Conservation (phyloP, 2,329 filamentous ascomycete genomes). For the Tympanopsis confertula region DNA sequence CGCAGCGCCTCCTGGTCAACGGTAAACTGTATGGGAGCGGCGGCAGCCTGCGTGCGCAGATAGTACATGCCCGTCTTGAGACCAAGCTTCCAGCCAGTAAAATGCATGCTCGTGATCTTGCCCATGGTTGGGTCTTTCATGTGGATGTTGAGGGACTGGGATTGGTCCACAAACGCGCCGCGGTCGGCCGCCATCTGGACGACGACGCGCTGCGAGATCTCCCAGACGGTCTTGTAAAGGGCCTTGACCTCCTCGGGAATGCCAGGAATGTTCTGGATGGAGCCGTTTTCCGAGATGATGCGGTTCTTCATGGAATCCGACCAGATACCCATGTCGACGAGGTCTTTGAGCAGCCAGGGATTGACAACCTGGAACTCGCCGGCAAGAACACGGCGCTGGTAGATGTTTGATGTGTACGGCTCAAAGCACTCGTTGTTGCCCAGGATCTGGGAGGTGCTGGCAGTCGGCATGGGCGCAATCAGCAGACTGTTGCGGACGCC, state of each 20-base stretch:
- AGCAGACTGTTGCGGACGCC: conserved; percentile 93
- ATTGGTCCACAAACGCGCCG: conserved; percentile 97
- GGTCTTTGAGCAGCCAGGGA: conserved; percentile 94
- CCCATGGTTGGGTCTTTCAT: conserved; percentile 99
- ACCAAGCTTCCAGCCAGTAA: conserved; percentile 96
- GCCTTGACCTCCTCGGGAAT: conserved; percentile 92
- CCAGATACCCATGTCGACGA: conserved; percentile 96
- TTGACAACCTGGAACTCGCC: conserved; percentile 99
- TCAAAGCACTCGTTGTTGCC: conserved; percentile 99
- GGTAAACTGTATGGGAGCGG: conserved; percentile 95
- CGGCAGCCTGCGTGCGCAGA: conserved; percentile 91
- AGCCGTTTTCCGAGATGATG: conserved; percentile 93
- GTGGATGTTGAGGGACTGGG: conserved; percentile 97
- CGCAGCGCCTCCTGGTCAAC: conserved; percentile 93
- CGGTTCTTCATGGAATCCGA: conserved; percentile 99
- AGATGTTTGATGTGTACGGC: conserved; percentile 99
- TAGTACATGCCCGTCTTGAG: conserved; percentile 99
- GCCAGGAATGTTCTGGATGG: conserved; percentile 92
- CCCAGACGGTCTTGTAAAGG: conserved; percentile 99
- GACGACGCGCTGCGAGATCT: conserved; percentile 90
- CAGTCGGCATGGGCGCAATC: conserved; percentile 94
- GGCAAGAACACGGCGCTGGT: conserved; percentile 92
- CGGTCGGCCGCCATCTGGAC: conserved; percentile 97
- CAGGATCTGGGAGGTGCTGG: conserved; percentile 91
- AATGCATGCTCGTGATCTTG: conserved; percentile 99